Conservation (phyloP, 176 grass and related monocot genomes). For the Aegilops umbellulata region DNA sequence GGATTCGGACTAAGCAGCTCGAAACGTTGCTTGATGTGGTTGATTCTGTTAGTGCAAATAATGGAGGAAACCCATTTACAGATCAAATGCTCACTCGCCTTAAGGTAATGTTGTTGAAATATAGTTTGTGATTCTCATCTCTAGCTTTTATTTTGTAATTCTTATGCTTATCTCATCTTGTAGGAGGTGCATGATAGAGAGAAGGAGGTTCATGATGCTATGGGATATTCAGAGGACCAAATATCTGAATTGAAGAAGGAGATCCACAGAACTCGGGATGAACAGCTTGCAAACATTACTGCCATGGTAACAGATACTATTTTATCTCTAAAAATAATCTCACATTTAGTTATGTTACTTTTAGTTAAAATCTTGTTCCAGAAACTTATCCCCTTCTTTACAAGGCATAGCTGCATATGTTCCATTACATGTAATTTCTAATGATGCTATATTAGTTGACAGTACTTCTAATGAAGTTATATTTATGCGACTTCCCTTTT, state of each 20-base stretch:
- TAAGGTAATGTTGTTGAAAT: slow-evolving; percentile 46
- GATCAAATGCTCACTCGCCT: slow-evolving; percentile 60
- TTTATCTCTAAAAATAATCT: not conserved
- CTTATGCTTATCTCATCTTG: slow-evolving; percentile 19
- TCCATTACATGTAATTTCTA: not conserved
- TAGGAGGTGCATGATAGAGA: slow-evolving; percentile 69
- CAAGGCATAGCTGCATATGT: not conserved
- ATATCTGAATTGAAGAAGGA: slow-evolving; percentile 67
- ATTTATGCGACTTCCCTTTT: not conserved
- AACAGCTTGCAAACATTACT: slow-evolving; percentile 65
- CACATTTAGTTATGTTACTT: not conserved
- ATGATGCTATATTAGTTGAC: not conserved
- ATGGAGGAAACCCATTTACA: slow-evolving; percentile 70
- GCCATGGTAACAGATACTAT: slow-evolving; percentile 53
- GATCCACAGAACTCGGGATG: slow-evolving; percentile 63
- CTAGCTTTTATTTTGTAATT: not conserved
- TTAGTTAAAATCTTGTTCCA: not conserved
- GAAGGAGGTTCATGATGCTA: slow-evolving; percentile 34
- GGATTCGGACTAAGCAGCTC: slow-evolving; percentile 45
- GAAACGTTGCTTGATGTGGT: slow-evolving; percentile 50
- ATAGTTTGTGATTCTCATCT: slow-evolving; percentile 7
- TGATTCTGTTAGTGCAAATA: slow-evolving; percentile 48
- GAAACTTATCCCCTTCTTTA: not conserved
- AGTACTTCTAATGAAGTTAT: not conserved
- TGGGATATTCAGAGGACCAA: slow-evolving; percentile 55